phyloP scores from a whole-genome alignment of 208 protist species.

The Crithidia expoeki region DNA sequence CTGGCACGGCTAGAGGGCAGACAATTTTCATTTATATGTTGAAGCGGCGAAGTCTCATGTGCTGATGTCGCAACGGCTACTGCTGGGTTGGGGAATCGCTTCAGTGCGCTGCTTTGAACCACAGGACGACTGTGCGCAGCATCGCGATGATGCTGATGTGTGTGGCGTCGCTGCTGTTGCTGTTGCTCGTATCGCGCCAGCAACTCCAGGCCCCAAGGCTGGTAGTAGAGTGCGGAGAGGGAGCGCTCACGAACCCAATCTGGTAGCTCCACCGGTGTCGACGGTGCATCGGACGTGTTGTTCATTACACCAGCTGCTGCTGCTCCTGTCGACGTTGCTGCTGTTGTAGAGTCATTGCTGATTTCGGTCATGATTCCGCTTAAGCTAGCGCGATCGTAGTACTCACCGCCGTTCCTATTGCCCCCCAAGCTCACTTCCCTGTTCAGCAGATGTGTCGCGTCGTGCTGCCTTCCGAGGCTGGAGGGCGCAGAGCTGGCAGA shows the following conservation, averaged over 20 bases:
- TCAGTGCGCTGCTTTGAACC: not conserved
- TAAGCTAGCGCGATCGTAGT: slow-evolving; percentile 4
- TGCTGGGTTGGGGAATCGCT: not conserved
- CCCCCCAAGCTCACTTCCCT: not conserved
- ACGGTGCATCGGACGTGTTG: not conserved
- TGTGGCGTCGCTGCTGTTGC: slow-evolving; percentile 14
- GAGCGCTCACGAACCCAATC: slow-evolving; percentile 37
- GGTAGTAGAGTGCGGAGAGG: slow-evolving; percentile 38
- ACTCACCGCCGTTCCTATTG: not conserved
- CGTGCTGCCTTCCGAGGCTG: too few species aligned
- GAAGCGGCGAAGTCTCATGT: not conserved
- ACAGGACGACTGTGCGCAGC: not conserved
- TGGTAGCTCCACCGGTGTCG: slow-evolving; percentile 29
- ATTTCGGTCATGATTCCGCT: not conserved
- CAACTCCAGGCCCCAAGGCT: slow-evolving; percentile 35
- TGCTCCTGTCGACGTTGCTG: not conserved
- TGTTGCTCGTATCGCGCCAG: slow-evolving; percentile 34
- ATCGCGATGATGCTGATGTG: not conserved
- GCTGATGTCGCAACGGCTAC: not conserved
- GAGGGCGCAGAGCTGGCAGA: not conserved
- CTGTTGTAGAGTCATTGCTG: not conserved
- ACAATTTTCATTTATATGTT: not conserved
- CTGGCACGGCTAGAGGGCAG: not conserved
- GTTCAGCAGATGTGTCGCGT: not conserved
- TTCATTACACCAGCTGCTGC: not conserved